Conservation (phyloP, 2,329 filamentous ascomycete species). For the Purpureocillium takamizusanense region DNA sequence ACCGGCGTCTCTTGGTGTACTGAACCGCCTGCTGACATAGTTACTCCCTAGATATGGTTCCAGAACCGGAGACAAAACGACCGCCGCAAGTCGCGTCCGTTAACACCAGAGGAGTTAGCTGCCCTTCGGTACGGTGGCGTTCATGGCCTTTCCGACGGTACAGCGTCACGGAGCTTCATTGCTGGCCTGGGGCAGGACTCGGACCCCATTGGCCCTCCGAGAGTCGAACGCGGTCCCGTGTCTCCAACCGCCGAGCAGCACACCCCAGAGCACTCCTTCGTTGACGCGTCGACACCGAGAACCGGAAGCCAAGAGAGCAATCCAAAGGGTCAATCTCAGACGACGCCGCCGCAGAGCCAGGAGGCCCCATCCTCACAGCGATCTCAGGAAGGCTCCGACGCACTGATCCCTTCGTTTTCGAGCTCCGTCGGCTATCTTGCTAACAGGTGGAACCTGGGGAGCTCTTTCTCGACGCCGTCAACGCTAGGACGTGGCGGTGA, state of each 20-base stretch:
- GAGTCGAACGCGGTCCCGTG: slow-evolving; percentile 12
- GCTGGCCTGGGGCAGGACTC: slow-evolving; percentile 15
- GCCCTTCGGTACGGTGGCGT: slow-evolving; percentile 47
- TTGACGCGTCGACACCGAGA: slow-evolving; percentile 16
- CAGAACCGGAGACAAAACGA: slow-evolving; percentile 93
- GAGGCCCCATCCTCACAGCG: slow-evolving; percentile 17
- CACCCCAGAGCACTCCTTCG: slow-evolving; percentile 10
- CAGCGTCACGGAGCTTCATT: slow-evolving; percentile 16
- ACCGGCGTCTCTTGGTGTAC: not conserved
- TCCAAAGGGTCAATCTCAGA: slow-evolving; percentile 1
- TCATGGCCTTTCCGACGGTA: slow-evolving; percentile 38
- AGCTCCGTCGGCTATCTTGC: slow-evolving; percentile 40
- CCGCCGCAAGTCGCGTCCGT: slow-evolving; percentile 75
- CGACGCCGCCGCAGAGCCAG: slow-evolving; percentile 15
- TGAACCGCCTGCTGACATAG: slow-evolving; percentile 10
- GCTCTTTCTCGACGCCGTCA: slow-evolving; percentile 41
- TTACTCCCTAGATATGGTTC: slow-evolving; percentile 74
- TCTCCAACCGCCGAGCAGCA: slow-evolving; percentile 10
- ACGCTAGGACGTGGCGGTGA: slow-evolving; percentile 28
- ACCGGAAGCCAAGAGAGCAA: slow-evolving; percentile 4
- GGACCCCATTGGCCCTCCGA: slow-evolving; percentile 15
- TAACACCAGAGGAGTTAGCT: slow-evolving; percentile 68
- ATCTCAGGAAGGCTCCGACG: slow-evolving; percentile 15
- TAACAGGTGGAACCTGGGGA: slow-evolving; percentile 47
- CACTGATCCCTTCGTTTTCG: slow-evolving; percentile 30